Evolutionary conservation across 805 yeast genomes (phyloP).

Genomic region (Wickerhamiella slavikovae): DNA sequence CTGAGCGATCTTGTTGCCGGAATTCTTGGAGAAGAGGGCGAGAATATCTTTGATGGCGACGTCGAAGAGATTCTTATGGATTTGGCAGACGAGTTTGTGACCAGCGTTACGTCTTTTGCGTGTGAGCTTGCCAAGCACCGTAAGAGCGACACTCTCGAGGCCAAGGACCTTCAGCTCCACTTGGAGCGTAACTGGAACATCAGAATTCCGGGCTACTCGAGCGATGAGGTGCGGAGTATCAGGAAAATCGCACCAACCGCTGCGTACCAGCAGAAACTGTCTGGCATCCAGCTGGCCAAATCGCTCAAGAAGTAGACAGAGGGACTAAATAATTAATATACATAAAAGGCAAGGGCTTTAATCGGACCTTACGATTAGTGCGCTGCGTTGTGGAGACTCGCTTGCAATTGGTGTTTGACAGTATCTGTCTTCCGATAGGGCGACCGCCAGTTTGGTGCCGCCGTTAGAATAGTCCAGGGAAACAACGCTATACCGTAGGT

Average conservation of each 20-base stretch:
- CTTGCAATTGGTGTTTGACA: not conserved
- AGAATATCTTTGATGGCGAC: slow-evolving; percentile 81
- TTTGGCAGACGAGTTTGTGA: slow-evolving; percentile 87
- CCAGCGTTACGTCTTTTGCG: slow-evolving; percentile 79
- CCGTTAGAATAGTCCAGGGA: slow-evolving; percentile 1
- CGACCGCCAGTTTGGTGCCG: slow-evolving; percentile 1
- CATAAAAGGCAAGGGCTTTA: not conserved
- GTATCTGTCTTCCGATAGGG: slow-evolving; percentile 1
- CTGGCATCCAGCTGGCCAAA: slow-evolving; percentile 17
- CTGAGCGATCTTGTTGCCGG: slow-evolving; percentile 69
- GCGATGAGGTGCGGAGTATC: slow-evolving; percentile 61
- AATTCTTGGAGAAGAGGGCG: slow-evolving; percentile 57
- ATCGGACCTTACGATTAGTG: not conserved
- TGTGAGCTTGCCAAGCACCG: slow-evolving; percentile 91
- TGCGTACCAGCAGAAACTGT: slow-evolving; percentile 20
- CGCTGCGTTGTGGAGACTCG: not conserved
- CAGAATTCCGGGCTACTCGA: slow-evolving; percentile 77
- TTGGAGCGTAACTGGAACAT: slow-evolving; percentile 89
- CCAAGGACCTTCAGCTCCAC: slow-evolving; percentile 77
- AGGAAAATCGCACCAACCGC: slow-evolving; percentile 21
- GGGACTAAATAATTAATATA: not conserved
- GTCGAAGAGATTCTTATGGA: slow-evolving; percentile 77
- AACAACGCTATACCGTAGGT: not conserved
- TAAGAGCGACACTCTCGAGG: slow-evolving; percentile 68
- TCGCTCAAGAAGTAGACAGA: slow-evolving; percentile 6